phyloP scores from a whole-genome alignment of 352 stramenopile genomes.

The Blastocystis sp. region DNA sequence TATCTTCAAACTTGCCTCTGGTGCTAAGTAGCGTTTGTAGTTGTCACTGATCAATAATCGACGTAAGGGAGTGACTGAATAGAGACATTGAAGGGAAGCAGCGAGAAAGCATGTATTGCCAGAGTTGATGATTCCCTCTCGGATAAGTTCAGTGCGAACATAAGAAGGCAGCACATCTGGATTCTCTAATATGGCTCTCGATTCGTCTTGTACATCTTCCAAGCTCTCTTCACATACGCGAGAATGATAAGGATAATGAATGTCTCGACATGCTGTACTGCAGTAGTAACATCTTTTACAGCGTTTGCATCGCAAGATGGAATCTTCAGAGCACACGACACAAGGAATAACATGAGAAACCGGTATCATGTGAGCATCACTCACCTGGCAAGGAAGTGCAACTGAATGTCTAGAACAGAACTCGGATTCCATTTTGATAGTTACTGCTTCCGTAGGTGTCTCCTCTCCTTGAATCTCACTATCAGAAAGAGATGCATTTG shows the following conservation, averaged over 20 bases:
- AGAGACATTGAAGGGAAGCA: conserved; percentile 14
- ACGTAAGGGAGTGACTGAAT: conserved; percentile 1
- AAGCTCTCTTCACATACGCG: background rate
- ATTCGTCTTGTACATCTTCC: background rate
- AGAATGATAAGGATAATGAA: conserved; percentile 23
- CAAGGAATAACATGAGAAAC: background rate
- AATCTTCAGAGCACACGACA: conserved; percentile 30
- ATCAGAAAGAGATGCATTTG: background rate
- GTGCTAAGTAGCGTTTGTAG: background rate
- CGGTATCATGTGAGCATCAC: background rate
- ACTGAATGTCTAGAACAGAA: background rate
- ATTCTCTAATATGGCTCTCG: background rate
- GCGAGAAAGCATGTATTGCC: conserved; percentile 40
- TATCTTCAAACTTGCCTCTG: background rate
- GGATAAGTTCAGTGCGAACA: background rate
- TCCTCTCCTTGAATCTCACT: background rate
- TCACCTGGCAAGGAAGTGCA: background rate
- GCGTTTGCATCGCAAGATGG: background rate
- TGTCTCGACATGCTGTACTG: background rate
- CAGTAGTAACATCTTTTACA: conserved; percentile 41
- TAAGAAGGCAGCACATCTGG: background rate
- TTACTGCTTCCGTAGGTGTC: background rate
- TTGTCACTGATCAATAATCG: background rate
- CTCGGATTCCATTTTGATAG: background rate
- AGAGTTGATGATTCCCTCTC: conserved; percentile 27